Evolutionary conservation across 768 basidiomycete species (phyloP).

Genomic region (Psilocybe azurescens): DNA sequence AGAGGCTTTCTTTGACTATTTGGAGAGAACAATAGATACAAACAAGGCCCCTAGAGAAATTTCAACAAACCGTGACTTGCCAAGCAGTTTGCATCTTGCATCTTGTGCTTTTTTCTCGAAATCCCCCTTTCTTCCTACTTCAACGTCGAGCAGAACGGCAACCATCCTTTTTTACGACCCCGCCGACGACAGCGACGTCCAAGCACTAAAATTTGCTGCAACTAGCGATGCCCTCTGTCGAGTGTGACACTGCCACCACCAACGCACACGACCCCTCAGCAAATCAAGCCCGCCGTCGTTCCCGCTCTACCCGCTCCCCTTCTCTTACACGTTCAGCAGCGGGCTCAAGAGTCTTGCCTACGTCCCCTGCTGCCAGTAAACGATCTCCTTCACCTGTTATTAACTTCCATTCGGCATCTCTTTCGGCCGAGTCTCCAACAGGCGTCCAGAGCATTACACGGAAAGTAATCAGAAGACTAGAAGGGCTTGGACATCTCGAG

Average conservation of each 20-base stretch:
- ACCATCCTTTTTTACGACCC: background rate
- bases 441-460: slow-evolving; percentile 52
- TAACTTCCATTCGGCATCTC: slow-evolving; percentile 42
- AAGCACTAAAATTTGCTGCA: background rate
- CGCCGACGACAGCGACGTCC: slow-evolving; percentile 2
- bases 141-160: background rate
- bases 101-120: background rate
- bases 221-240: slow-evolving; percentile 13
- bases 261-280: slow-evolving; percentile 24
- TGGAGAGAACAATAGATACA: background rate
- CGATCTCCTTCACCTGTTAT: slow-evolving; percentile 57
- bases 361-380: slow-evolving; percentile 24
- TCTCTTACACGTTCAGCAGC: slow-evolving; percentile 24
- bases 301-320: slow-evolving; percentile 27
- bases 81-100: background rate
- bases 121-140: background rate
- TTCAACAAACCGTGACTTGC: slow-evolving; percentile 1
- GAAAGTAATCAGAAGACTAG: slow-evolving; percentile 53
- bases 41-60: background rate
- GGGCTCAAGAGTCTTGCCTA: background rate
- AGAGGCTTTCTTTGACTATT: background rate
- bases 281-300: slow-evolving; percentile 20
- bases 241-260: slow-evolving; percentile 16
- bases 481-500: slow-evolving; percentile 48
- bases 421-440: slow-evolving; percentile 40